phyloP scores from a whole-genome alignment of 805 yeast species.

The Clavispora santaluciae region DNA sequence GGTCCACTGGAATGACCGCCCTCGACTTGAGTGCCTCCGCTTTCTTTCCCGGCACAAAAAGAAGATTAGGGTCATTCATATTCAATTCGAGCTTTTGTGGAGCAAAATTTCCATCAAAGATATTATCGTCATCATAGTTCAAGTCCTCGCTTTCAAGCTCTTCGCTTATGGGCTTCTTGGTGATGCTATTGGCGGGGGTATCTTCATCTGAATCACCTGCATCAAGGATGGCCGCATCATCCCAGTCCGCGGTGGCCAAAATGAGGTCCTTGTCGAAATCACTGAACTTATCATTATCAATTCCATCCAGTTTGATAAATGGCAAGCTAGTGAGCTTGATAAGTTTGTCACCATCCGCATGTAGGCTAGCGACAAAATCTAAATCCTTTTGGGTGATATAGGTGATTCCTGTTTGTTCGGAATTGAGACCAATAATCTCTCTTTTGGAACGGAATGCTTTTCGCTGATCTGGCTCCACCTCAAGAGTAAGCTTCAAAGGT shows the following conservation, averaged over 20 bases:
- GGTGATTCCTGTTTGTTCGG: slow-evolving; percentile 6
- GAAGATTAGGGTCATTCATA: slow-evolving; percentile 79
- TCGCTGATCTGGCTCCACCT: slow-evolving; percentile 58
- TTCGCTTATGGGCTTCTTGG: slow-evolving; percentile 4
- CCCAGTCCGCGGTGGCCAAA: slow-evolving; percentile 75
- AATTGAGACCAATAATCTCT: slow-evolving; percentile 5
- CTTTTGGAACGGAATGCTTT: slow-evolving; percentile 41
- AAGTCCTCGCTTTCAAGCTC: slow-evolving; percentile 24
- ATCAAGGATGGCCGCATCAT: slow-evolving; percentile 57
- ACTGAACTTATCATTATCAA: slow-evolving; percentile 34
- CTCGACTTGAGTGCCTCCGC: slow-evolving; percentile 16
- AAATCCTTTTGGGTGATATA: slow-evolving; percentile 29
- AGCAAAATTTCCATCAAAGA: slow-evolving; percentile 64
- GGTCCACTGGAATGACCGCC: slow-evolving; percentile 49
- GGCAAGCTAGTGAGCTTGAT: slow-evolving; percentile 21
- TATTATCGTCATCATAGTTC: slow-evolving; percentile 58
- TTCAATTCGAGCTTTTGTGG: slow-evolving; percentile 52
- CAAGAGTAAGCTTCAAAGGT: slow-evolving; percentile 58
- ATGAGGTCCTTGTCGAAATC: slow-evolving; percentile 51
- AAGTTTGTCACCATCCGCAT: slow-evolving; percentile 15
- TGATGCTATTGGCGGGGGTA: background rate
- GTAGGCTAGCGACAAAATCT: slow-evolving; percentile 26
- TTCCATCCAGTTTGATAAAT: slow-evolving; percentile 29
- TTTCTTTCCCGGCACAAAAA: slow-evolving; percentile 51
- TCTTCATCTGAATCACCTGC: slow-evolving; percentile 30